A percentile compares a stretch with the other conserved stretches of the same genome.
These are phyloP conservation scores for Sporisorium scitamineum DNA, from an alignment of 1,284 basidiomycete genomes.

Conservation along the genomic window DNA sequence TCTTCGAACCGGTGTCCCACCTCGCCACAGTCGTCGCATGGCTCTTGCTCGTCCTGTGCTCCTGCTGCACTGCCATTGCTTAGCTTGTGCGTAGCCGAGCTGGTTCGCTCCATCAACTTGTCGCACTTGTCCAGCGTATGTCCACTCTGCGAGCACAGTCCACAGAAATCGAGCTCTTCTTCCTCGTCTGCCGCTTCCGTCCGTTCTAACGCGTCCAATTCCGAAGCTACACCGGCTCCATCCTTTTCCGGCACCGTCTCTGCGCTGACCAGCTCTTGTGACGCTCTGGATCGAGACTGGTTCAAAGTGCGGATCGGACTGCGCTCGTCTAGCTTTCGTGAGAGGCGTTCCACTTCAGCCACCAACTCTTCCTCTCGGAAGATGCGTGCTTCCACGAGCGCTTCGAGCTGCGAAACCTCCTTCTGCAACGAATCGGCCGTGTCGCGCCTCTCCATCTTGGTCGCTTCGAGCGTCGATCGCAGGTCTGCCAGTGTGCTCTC, in stretches of 20 bases:
- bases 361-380: constrained; percentile 62
- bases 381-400: constrained; percentile 62
- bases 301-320: neutral
- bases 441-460: constrained; percentile 59
- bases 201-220: too few species aligned
- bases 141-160: constrained; percentile 40
- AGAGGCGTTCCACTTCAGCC: constrained; percentile 53
- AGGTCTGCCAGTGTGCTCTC: constrained; percentile 70
- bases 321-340: constrained; percentile 33
- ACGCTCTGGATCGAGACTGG: neutral
- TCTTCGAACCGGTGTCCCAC: constrained; percentile 55
- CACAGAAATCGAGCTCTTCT: constrained; percentile 48
- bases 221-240: neutral
- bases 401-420: constrained; percentile 62
- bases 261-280: neutral
- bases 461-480: constrained; percentile 62
- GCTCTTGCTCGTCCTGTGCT: constrained; percentile 34
- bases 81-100: neutral
- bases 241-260: neutral
- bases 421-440: constrained; percentile 47
- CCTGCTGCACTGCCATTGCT: constrained; percentile 1
- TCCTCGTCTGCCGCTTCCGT: constrained; percentile 32
- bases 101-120: constrained; percentile 14
- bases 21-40: constrained; percentile 58
- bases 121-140: constrained; percentile 44